Percentiles rank a stretch among this genome's conserved stretches.
These are phyloP conservation scores for Epicoccum nigrum DNA, from an alignment of 2,329 filamentous ascomycete genomes.

Conservation along the genomic window DNA sequence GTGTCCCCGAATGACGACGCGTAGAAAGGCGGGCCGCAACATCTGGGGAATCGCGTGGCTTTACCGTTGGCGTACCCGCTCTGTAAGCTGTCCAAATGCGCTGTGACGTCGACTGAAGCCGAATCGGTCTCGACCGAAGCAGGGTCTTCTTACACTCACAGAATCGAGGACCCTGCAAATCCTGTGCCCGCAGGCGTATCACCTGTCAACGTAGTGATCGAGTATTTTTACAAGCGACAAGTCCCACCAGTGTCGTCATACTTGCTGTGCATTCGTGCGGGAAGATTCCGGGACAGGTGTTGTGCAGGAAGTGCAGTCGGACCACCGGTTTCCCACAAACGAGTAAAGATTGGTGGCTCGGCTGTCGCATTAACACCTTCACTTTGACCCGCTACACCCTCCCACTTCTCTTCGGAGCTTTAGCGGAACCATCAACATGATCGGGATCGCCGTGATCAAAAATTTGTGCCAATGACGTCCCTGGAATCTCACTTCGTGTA, in stretches of 20 bases:
- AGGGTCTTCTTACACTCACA: not conserved
- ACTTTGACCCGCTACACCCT: not conserved
- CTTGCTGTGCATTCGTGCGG: not conserved
- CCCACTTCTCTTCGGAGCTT: not conserved
- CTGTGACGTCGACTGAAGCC: conserved; percentile 2
- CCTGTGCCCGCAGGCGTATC: not conserved
- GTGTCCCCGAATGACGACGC: conserved; percentile 1
- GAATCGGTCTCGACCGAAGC: conserved; percentile 1
- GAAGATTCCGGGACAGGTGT: not conserved
- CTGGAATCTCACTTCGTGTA: too few species aligned
- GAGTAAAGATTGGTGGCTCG: conserved; percentile 1
- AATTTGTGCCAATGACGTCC: too few species aligned
- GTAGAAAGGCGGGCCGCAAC: not conserved
- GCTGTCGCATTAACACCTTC: not conserved
- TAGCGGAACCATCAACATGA: too few species aligned
- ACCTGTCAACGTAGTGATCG: not conserved
- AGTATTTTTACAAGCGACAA: not conserved
- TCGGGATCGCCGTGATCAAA: too few species aligned
- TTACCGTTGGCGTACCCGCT: not conserved
- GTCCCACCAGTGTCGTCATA: conserved; percentile 10
- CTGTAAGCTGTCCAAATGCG: not conserved
- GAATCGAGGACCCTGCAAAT: conserved; percentile 2
- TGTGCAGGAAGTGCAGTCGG: not conserved
- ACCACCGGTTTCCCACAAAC: not conserved
- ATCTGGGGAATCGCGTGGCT: conserved; percentile 10